A percentile compares a stretch with the other conserved stretches of the same genome.
These are phyloP conservation scores for Rhytidiadelphus loreus DNA, from an alignment of 225 moss, liverwort and hornwort species.

Conservation along the genomic window DNA sequence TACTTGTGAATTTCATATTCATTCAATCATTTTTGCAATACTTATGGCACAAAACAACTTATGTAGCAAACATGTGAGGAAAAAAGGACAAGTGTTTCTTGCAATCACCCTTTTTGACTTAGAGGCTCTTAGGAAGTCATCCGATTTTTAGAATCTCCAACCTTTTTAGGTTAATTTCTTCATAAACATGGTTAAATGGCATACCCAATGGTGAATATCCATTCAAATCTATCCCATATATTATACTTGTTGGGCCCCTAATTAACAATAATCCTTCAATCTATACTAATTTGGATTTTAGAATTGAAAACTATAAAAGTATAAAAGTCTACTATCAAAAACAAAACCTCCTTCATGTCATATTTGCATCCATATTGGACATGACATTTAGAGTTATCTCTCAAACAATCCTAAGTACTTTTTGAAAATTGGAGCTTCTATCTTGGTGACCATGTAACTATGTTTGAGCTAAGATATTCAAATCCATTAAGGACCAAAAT, in stretches of 20 bases:
- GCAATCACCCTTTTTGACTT: no score
- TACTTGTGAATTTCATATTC: no score
- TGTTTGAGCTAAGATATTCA: background rate
- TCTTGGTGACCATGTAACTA: fast-evolving
- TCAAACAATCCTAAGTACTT: background rate
- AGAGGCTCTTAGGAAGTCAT: no score
- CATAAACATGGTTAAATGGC: background rate
- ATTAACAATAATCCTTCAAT: background rate
- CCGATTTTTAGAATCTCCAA: no score
- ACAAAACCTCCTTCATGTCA: background rate
- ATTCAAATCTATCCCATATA: background rate
- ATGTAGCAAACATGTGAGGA: no score
- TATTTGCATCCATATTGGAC: background rate
- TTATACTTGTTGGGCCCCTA: background rate
- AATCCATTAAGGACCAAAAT: no score
- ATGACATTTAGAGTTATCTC: background rate
- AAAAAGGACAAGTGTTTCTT: no score
- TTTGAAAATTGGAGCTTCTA: background rate
- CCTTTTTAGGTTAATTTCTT: background rate
- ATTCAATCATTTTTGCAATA: no score
- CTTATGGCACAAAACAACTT: no score
- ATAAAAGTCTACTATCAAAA: background rate
- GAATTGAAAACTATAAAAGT: background rate
- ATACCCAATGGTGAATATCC: background rate
- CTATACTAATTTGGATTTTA: background rate